Conservation (phyloP, 139 green algal species). For the Astrephomene gubernaculifera region DNA sequence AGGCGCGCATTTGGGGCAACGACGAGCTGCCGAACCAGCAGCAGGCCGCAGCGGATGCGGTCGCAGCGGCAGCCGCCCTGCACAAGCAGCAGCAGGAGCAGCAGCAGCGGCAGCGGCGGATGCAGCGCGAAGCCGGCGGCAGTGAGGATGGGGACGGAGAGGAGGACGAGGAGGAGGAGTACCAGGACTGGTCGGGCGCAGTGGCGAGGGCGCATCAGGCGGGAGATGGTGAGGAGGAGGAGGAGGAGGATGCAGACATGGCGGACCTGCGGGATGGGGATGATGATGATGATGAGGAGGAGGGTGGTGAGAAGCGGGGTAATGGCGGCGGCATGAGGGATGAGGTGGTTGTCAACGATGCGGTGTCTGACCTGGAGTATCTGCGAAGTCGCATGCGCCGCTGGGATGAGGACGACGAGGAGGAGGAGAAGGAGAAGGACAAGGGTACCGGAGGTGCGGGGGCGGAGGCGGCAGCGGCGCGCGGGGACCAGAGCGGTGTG, state of each 20-base stretch:
- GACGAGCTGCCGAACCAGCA: constrained; percentile 68
- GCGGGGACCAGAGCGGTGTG: constrained; percentile 44
- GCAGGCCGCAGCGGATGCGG: background rate
- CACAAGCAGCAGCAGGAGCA: background rate
- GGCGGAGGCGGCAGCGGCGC: constrained; percentile 9
- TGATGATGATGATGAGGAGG: constrained; percentile 14
- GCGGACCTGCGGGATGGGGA: constrained; percentile 22
- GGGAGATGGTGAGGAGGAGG: constrained; percentile 24
- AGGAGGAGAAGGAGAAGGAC: constrained; percentile 37
- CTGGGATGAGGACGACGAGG: constrained; percentile 69
- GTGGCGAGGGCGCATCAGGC: background rate
- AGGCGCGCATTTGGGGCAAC: constrained; percentile 89
- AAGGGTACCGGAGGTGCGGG: constrained; percentile 47
- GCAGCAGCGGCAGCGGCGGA: background rate
- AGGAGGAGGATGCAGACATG: constrained; percentile 18
- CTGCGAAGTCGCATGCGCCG: constrained; percentile 76
- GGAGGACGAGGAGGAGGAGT: constrained; percentile 44
- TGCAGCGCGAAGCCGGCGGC: background rate
- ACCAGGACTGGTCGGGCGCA: constrained; percentile 45
- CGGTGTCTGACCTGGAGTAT: constrained; percentile 91
- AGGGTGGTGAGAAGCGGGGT: constrained; percentile 3
- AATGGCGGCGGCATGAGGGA: background rate
- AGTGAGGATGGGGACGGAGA: constrained; percentile 1
- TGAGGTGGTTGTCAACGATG: constrained; percentile 58
- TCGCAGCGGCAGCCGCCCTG: background rate